phyloP scores from a whole-genome alignment of 2,329 filamentous ascomycete genomes.

The Colletotrichum musicola region DNA sequence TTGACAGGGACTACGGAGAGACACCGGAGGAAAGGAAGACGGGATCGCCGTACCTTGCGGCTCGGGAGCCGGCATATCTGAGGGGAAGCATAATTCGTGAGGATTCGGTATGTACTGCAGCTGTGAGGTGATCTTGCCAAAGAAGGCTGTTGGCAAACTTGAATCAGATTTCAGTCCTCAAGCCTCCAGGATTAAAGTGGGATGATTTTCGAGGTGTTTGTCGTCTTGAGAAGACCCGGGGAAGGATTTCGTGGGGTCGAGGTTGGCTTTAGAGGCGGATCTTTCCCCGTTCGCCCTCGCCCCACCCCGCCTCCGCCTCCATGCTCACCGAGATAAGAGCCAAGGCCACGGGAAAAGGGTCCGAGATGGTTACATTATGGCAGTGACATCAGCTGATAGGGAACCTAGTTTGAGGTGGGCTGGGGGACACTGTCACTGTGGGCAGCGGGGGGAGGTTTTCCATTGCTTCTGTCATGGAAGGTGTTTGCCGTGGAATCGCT shows the following conservation, averaged over 20 bases:
- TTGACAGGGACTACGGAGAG: background rate
- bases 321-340: background rate
- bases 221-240: conserved; percentile 20
- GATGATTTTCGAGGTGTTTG: background rate
- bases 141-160: conserved; percentile 13
- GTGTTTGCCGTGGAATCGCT: background rate
- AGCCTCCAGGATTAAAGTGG: background rate
- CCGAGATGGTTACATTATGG: conserved; percentile 24
- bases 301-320: background rate
- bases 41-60: conserved; percentile 24
- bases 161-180: background rate
- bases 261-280: background rate
- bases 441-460: background rate
- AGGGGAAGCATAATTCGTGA: conserved; percentile 19
- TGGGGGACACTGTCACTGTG: background rate
- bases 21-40: background rate
- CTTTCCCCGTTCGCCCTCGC: background rate
- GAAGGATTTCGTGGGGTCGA: background rate
- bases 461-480: background rate
- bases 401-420: background rate
- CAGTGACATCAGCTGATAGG: conserved; percentile 23
- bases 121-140: conserved; percentile 8
- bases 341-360: background rate
- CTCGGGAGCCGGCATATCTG: conserved; percentile 24
- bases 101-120: background rate